phyloP scores from a whole-genome alignment of 148 eudicot genomes.

The Persicaria maculosa region DNA sequence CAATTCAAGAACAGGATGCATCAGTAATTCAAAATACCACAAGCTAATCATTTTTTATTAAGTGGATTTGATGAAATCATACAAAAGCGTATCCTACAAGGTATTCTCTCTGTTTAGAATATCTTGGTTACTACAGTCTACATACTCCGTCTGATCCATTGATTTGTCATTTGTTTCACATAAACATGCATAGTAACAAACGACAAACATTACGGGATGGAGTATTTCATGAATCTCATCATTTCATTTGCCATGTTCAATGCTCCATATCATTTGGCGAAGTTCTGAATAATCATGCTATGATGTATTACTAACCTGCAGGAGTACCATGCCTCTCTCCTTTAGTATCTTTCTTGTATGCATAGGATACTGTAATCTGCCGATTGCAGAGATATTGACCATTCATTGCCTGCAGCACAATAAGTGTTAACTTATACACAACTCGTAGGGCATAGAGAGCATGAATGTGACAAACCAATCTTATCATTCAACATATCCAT shows the following conservation, averaged over 20 bases:
- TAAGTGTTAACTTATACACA: background rate
- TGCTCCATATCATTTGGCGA: background rate
- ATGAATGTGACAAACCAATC: background rate
- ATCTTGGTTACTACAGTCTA: background rate
- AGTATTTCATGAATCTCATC: background rate
- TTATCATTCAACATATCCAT: background rate
- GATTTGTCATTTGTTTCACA: too few relatives aligned
- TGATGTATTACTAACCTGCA: constrained; percentile 45
- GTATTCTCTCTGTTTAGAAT: background rate
- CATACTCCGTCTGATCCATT: too few relatives aligned
- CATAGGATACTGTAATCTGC: constrained; percentile 91
- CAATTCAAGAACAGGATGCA: constrained; percentile 12
- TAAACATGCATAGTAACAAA: too few relatives aligned
- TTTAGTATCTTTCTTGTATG: constrained; percentile 96
- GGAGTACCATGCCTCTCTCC: constrained; percentile 99
- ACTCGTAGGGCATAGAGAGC: background rate
- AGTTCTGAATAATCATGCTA: background rate
- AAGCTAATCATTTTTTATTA: background rate
- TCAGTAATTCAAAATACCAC: background rate
- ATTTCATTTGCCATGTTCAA: background rate
- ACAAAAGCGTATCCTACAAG: background rate
- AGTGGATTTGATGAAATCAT: background rate
- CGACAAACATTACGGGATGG: too few relatives aligned
- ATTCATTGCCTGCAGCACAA: constrained; percentile 74
- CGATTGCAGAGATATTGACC: constrained; percentile 98